Conservation (phyloP, 371 early-diverging fungal species). For the Dinochytrium kinnereticum region DNA sequence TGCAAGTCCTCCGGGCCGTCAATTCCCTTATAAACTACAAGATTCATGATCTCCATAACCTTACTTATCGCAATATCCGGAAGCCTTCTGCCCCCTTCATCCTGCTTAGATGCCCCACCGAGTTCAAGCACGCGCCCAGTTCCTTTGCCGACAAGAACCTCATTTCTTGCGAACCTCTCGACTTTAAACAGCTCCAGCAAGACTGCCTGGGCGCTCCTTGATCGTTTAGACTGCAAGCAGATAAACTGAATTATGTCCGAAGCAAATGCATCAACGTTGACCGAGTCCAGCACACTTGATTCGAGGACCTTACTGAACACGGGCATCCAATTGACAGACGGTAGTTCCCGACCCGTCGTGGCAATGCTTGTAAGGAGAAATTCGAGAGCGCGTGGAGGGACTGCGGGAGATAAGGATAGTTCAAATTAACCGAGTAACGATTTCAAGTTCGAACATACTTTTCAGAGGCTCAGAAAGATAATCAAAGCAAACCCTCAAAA, state of each 20-base stretch:
- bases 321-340: neutral
- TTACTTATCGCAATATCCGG: slow-evolving; percentile 2
- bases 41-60: neutral
- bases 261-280: neutral
- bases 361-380: neutral
- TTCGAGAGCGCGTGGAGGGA: too few relatives aligned
- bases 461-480: neutral
- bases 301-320: neutral
- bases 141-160: neutral
- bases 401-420: too few relatives aligned
- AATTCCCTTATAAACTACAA: neutral
- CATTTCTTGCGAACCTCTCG: neutral
- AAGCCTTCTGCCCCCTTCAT: neutral
- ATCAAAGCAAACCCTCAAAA: neutral
- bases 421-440: too few relatives aligned
- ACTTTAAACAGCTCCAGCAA: neutral
- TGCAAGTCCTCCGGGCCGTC: neutral
- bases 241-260: neutral
- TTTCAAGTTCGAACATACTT: too few relatives aligned
- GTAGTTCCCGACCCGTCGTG: neutral
- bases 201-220: neutral
- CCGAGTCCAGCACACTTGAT: too few relatives aligned
- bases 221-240: neutral
- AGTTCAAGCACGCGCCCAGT: neutral
- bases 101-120: neutral